phyloP scores from a whole-genome alignment of 495 filamentous ascomycete species.

The Amniculicola lignicola region DNA sequence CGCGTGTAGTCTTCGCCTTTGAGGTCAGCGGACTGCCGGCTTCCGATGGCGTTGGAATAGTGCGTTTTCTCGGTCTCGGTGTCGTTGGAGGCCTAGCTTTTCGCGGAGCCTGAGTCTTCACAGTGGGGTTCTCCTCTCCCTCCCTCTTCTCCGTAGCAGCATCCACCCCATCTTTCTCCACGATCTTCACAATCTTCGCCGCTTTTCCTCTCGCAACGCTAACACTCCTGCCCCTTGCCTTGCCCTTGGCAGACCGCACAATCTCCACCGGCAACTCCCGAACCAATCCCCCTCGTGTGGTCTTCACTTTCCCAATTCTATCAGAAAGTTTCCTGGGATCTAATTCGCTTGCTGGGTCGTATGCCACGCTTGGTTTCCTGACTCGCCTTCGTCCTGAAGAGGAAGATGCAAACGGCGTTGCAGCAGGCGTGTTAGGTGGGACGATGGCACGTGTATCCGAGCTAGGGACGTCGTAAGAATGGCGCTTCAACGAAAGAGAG shows the following conservation, averaged over 20 bases:
- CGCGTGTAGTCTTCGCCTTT: too few species aligned
- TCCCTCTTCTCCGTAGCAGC: neutral
- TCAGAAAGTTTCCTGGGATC: constrained; percentile 8
- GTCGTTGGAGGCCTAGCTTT: too few species aligned
- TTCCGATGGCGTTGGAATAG: too few species aligned
- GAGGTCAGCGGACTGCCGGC: too few species aligned
- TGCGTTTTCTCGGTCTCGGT: too few species aligned
- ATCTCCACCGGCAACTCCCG: neutral
- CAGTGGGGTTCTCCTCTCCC: neutral
- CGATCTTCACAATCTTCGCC: neutral
- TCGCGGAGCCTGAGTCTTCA: too few species aligned
- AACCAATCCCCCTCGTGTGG: constrained; percentile 3
- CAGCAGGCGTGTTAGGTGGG: constrained; percentile 20
- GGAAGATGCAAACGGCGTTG: too few species aligned
- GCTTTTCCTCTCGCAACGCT: neutral
- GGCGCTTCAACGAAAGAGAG: neutral
- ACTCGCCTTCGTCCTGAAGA: neutral
- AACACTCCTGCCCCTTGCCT: neutral
- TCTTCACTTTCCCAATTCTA: constrained; percentile 18
- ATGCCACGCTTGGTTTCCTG: neutral
- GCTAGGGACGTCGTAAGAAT: constrained; percentile 6
- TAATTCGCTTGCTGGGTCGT: neutral
- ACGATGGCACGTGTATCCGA: constrained; percentile 8
- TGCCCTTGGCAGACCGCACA: neutral
- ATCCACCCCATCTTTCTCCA: constrained; percentile 1